A percentile compares a stretch with the other conserved stretches of the same genome.
Evolutionary conservation across 352 stramenopile species (phyloP).

Genomic region (Phytophthora lateralis): DNA sequence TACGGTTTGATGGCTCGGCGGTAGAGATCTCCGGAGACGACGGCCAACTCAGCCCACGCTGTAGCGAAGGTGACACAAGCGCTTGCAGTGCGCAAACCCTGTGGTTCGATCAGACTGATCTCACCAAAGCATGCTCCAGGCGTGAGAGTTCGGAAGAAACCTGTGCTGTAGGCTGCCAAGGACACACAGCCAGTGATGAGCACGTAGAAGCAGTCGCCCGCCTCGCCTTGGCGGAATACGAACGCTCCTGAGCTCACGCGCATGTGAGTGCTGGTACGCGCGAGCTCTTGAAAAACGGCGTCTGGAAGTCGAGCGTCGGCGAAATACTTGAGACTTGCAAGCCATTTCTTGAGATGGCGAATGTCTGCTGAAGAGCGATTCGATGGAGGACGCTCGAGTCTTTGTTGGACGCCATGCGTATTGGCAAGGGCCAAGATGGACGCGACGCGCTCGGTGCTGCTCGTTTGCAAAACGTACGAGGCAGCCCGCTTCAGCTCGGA

Average conservation of each 20-base stretch:
- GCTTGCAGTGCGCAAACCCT: conserved; percentile 58
- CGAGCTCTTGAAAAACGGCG: conserved; percentile 55
- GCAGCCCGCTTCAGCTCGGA: conserved; percentile 9
- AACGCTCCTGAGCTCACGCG: conserved; percentile 53
- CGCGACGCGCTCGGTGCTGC: conserved; percentile 40
- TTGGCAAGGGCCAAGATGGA: conserved; percentile 44
- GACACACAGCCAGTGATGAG: conserved; percentile 67
- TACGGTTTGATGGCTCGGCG: conserved; percentile 69
- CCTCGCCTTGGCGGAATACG: conserved; percentile 74
- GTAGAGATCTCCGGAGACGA: conserved; percentile 70
- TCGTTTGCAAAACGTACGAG: conserved; percentile 52
- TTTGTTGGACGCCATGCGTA: conserved; percentile 36
- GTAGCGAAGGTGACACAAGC: conserved; percentile 67
- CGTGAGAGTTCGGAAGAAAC: conserved; percentile 72
- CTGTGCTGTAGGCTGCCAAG: conserved; percentile 68
- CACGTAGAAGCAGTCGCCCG: conserved; percentile 76
- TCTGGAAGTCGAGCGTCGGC: conserved; percentile 60
- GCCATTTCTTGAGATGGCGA: conserved; percentile 70
- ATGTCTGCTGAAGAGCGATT: conserved; percentile 46
- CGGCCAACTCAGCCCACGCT: conserved; percentile 52
- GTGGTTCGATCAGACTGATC: conserved; percentile 66
- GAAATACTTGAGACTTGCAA: conserved; percentile 72
- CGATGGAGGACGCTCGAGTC: conserved; percentile 45
- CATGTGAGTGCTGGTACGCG: conserved; percentile 49
- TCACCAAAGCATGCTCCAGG: conserved; percentile 74